phyloP scores from a whole-genome alignment of 805 yeast genomes.

The Wickerhamomyces canadensis region DNA sequence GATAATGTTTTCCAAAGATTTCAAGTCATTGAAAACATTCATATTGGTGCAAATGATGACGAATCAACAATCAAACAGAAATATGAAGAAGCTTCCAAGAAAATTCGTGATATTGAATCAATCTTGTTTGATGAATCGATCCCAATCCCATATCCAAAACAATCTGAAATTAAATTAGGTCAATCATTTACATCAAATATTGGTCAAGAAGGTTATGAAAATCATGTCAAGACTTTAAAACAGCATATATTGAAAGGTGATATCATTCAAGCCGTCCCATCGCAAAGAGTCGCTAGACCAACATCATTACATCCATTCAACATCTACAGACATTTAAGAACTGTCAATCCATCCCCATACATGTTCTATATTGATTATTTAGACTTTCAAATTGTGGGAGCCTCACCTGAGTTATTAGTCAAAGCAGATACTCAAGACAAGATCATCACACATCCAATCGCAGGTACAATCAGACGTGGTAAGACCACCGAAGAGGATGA shows the following conservation, averaged over 20 bases:
- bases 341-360: conserved; percentile 97
- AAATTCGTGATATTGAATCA: conserved; percentile 51
- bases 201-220: conserved; percentile 91
- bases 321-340: conserved; percentile 87
- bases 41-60: conserved; percentile 31
- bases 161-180: conserved; percentile 60
- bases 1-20: conserved; percentile 93
- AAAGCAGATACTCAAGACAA: conserved; percentile 68
- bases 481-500: conserved; percentile 90
- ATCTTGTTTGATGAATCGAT: conserved; percentile 39
- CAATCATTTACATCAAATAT: conserved; percentile 81
- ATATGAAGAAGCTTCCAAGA: conserved; percentile 47
- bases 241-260: conserved; percentile 86
- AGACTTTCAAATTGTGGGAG: conserved; percentile 94
- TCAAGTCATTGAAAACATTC: conserved; percentile 81
- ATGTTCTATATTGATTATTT: conserved; percentile 87
- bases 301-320: conserved; percentile 95
- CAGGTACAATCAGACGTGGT: conserved; percentile 94
- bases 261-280: conserved; percentile 96
- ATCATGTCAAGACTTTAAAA: conserved; percentile 69
- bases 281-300: conserved; percentile 93
- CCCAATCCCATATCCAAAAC: conserved; percentile 61
- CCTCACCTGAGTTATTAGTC: conserved; percentile 92
- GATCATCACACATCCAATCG: conserved; percentile 93
- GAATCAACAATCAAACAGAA: conserved; percentile 34